Evolutionary conservation across 2,329 filamentous ascomycete genomes (phyloP).

Genomic region (Fusarium xylarioides): DNA sequence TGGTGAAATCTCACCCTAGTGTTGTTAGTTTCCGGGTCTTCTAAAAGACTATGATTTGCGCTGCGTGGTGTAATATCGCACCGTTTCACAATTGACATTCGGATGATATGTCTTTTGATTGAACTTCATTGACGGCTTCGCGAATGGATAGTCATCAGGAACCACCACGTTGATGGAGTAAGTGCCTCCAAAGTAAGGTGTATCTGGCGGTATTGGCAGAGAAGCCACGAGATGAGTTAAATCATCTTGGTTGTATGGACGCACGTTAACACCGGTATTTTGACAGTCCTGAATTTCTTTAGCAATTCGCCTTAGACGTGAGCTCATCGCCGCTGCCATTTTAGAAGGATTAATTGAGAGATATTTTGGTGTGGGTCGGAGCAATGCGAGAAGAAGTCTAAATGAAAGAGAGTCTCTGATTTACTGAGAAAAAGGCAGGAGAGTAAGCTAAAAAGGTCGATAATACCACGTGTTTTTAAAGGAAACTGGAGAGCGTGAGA

Average conservation of each 20-base stretch:
- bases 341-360: not conserved
- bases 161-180: not conserved
- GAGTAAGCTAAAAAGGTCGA: not conserved
- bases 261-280: not conserved
- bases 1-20: not conserved
- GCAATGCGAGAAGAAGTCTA: rapidly evolving
- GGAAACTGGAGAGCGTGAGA: too few species aligned
- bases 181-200: not conserved
- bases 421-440: too few species aligned
- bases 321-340: not conserved
- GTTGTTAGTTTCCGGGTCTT: not conserved
- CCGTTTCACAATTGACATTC: not conserved
- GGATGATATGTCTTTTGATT: not conserved
- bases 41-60: rapidly evolving
- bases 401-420: not conserved
- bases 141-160: not conserved
- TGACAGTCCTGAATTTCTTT: not conserved
- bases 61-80: too few species aligned
- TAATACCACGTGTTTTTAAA: not conserved
- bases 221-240: not conserved
- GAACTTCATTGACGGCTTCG: not conserved
- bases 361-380: rapidly evolving
- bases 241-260: rapidly evolving
- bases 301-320: not conserved
- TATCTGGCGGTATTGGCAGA: not conserved